Evolutionary conservation across 164 flowering plant genomes (phyloP).

Genomic region (Tetracentron sinense): DNA sequence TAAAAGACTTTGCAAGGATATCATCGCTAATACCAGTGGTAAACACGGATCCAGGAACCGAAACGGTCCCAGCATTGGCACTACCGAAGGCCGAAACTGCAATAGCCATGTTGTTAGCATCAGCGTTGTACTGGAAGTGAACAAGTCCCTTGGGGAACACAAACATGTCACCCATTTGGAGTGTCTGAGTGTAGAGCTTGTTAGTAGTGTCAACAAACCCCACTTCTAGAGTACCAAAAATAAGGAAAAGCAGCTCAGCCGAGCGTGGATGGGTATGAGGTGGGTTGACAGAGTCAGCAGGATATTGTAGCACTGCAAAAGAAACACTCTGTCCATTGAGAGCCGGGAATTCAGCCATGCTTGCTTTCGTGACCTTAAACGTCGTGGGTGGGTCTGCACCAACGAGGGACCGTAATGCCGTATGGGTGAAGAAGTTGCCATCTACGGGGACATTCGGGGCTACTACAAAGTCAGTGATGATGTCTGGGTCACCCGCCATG

Average conservation of each 20-base stretch:
- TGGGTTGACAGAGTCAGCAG: too few species aligned
- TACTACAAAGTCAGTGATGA: too few species aligned
- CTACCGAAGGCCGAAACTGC: too few species aligned
- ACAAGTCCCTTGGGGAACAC: slow-evolving; percentile 27
- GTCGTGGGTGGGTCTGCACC: too few species aligned
- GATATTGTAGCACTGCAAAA: too few species aligned
- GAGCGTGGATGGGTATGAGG: too few species aligned
- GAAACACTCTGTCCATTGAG: too few species aligned
- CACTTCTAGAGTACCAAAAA: slow-evolving; percentile 17
- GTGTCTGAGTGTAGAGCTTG: slow-evolving; percentile 24
- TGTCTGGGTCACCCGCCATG: slow-evolving; percentile 19
- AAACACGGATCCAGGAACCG: slow-evolving; percentile 12
- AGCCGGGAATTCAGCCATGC: too few species aligned
- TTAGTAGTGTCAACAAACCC: slow-evolving; percentile 26
- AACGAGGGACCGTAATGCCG: too few species aligned
- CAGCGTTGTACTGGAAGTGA: slow-evolving; percentile 18
- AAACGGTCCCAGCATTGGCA: slow-evolving; percentile 15
- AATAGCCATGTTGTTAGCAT: slow-evolving; percentile 5
- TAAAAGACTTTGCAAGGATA: slow-evolving; percentile 5
- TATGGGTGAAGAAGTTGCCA: too few species aligned
- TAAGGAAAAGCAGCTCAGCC: slow-evolving; percentile 13
- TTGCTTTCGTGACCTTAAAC: too few species aligned
- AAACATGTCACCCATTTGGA: slow-evolving; percentile 26
- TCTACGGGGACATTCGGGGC: too few species aligned
- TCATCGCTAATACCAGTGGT: slow-evolving; percentile 6